A percentile compares a stretch with the other conserved stretches of the same genome.
phyloP scores from a whole-genome alignment of 2,329 filamentous ascomycete species.

The Calonectria naviculata region DNA sequence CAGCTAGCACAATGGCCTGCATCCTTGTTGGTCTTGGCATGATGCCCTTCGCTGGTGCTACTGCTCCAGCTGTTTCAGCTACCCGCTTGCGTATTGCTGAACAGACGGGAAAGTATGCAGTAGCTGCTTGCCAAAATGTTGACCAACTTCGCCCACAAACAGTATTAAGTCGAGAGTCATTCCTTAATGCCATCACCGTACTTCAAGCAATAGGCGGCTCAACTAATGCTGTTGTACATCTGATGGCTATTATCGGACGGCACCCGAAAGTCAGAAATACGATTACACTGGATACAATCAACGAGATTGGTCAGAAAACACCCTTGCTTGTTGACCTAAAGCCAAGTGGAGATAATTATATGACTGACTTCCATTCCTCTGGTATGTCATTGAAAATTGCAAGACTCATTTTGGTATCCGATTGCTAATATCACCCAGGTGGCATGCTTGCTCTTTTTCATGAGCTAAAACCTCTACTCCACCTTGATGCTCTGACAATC shows the following conservation, averaged over 20 bases:
- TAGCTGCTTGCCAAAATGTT: neutral
- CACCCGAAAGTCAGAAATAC: neutral
- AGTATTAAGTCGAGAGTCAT: neutral
- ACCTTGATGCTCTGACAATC: neutral
- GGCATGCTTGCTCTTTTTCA: neutral
- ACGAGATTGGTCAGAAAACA: neutral
- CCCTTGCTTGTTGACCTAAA: neutral
- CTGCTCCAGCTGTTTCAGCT: neutral
- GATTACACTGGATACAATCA: neutral
- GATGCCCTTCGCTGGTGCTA: neutral
- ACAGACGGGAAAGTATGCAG: neutral
- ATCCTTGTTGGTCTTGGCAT: neutral
- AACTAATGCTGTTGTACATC: neutral
- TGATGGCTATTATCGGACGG: neutral
- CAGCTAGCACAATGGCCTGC: neutral
- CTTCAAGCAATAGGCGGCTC: neutral
- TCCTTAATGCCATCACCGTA: neutral
- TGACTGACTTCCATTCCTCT: neutral
- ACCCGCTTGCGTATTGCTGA: neutral
- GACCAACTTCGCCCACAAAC: neutral
- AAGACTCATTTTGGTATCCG: neutral
- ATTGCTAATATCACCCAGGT: neutral
- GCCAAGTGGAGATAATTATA: neutral
- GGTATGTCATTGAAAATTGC: neutral
- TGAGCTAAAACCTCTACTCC: neutral